A percentile compares a stretch with the other conserved stretches of the same genome.
These are phyloP conservation scores for Coniochaeta ligniaria DNA, from an alignment of 2,329 filamentous ascomycete genomes.

Conservation along the genomic window DNA sequence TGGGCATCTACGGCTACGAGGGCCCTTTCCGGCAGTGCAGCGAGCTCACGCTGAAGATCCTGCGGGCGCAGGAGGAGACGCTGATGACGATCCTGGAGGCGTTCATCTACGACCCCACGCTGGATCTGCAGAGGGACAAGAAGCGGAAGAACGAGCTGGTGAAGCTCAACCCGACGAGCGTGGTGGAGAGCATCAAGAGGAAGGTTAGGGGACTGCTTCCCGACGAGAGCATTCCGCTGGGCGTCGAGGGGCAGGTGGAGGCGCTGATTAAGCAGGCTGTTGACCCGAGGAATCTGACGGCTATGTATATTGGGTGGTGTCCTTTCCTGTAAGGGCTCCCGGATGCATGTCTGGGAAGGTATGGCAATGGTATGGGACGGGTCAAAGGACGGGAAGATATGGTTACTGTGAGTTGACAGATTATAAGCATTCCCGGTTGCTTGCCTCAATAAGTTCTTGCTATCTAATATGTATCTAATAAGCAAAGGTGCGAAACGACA, in stretches of 20 bases:
- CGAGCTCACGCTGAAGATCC: slow-evolving; percentile 76
- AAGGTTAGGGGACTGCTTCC: slow-evolving; percentile 81
- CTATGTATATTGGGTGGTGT: slow-evolving; percentile 97
- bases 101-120: slow-evolving; percentile 93
- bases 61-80: slow-evolving; percentile 90
- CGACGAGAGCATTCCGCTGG: slow-evolving; percentile 84
- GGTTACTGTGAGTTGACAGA: no score
- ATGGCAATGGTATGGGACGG: no score
- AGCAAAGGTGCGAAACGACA: no score
- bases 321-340: slow-evolving; percentile 43
- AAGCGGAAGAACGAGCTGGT: slow-evolving; percentile 45
- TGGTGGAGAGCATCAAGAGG: slow-evolving; percentile 79
- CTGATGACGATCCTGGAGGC: slow-evolving; percentile 96
- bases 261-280: slow-evolving; percentile 85
- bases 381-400: no score
- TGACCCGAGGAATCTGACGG: slow-evolving; percentile 69
- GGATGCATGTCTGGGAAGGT: no score
- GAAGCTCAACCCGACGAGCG: slow-evolving; percentile 56
- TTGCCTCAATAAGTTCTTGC: no score
- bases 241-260: slow-evolving; percentile 96
- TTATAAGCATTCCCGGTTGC: no score
- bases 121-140: slow-evolving; percentile 77
- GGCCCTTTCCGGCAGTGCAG: slow-evolving; percentile 87
- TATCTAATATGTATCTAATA: no score
- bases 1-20: slow-evolving; percentile 91